phyloP scores from a whole-genome alignment of 2,329 filamentous ascomycete genomes.

The Fusarium buharicum region DNA sequence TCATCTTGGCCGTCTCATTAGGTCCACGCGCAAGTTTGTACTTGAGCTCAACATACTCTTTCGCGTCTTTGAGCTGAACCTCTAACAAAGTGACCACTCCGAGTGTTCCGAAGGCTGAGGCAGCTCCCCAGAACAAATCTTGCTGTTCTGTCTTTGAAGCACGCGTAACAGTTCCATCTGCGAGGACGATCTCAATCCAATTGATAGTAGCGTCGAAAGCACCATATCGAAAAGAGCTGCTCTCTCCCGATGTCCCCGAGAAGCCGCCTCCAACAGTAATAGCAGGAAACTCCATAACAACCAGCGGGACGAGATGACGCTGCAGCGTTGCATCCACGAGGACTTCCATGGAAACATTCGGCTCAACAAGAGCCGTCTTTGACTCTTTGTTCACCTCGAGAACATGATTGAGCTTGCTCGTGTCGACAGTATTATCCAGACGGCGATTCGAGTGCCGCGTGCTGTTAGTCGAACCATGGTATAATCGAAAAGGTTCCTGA shows the following conservation, averaged over 20 bases:
- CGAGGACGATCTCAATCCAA: slow-evolving; percentile 72
- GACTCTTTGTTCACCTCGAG: slow-evolving; percentile 65
- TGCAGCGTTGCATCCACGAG: slow-evolving; percentile 68
- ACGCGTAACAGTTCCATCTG: slow-evolving; percentile 65
- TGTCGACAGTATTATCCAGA: slow-evolving; percentile 71
- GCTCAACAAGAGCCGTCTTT: slow-evolving; percentile 72
- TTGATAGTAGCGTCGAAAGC: slow-evolving; percentile 72
- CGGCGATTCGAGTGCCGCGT: slow-evolving; percentile 68
- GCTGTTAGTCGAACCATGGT: slow-evolving; percentile 81
- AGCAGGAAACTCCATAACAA: slow-evolving; percentile 78
- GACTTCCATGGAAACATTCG: slow-evolving; percentile 75
- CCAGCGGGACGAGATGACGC: slow-evolving; percentile 68
- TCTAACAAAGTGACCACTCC: slow-evolving; percentile 74
- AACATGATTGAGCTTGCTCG: slow-evolving; percentile 70
- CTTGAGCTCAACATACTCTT: slow-evolving; percentile 65
- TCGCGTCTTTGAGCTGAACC: slow-evolving; percentile 66
- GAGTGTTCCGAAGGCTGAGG: slow-evolving; percentile 72
- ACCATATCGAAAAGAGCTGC: slow-evolving; percentile 73
- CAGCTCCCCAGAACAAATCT: slow-evolving; percentile 73
- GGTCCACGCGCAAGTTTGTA: slow-evolving; percentile 61
- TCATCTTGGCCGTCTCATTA: slow-evolving; percentile 52
- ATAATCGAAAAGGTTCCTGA: slow-evolving; percentile 73
- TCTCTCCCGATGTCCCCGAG: slow-evolving; percentile 73
- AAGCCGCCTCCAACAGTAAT: slow-evolving; percentile 77
- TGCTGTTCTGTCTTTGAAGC: slow-evolving; percentile 64